Percentiles rank a stretch among this genome's conserved stretches.
Conservation (phyloP, 352 stramenopile genomes). For the Phytophthora constricta region DNA sequence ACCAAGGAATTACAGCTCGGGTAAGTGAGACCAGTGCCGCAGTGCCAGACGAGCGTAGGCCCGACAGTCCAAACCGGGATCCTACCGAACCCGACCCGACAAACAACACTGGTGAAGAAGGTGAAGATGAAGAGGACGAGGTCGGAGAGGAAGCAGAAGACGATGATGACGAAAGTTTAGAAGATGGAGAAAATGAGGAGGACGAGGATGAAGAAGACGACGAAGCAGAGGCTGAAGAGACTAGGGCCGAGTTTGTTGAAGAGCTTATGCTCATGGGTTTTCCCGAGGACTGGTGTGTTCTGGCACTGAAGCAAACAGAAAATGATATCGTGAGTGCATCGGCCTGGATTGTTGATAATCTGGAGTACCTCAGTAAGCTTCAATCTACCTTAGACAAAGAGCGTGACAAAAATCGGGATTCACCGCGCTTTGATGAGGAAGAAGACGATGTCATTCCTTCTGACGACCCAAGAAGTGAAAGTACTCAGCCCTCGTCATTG, state of each 20-base stretch:
- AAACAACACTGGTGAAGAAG: constrained; percentile 9
- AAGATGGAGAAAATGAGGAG: constrained; percentile 32
- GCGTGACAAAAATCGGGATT: constrained; percentile 46
- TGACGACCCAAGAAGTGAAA: constrained; percentile 4
- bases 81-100: constrained; percentile 10
- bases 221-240: constrained; percentile 64
- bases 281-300: constrained; percentile 91
- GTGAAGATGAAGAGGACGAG: constrained; percentile 18
- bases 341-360: constrained; percentile 94
- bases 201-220: constrained; percentile 48
- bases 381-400: constrained; percentile 82
- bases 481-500: neutral
- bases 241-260: constrained; percentile 82
- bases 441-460: constrained; percentile 52
- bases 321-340: constrained; percentile 92
- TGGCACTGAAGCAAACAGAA: constrained; percentile 91
- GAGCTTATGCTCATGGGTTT: constrained; percentile 95
- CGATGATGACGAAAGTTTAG: constrained; percentile 18
- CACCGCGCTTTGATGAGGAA: constrained; percentile 62
- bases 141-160: constrained; percentile 21
- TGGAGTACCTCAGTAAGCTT: constrained; percentile 90
- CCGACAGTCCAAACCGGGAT: constrained; percentile 20
- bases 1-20: neutral
- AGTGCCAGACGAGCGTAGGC: constrained; percentile 14
- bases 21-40: neutral